Evolutionary conservation across 2,329 filamentous ascomycete species (phyloP).

Genomic region (Bretziella fagacearum): DNA sequence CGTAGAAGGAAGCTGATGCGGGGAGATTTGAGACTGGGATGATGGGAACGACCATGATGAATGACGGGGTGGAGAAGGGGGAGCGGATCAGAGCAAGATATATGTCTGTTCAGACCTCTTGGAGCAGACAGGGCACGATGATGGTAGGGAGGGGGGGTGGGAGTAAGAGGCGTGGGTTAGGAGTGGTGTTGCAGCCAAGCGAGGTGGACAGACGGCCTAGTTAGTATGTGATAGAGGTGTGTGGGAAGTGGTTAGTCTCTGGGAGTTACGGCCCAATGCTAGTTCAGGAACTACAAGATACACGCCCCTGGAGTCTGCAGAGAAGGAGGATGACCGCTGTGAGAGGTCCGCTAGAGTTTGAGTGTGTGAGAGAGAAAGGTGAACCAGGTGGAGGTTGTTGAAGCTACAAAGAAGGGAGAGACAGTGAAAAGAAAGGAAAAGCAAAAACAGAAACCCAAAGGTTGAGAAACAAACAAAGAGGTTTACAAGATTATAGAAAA

Average conservation of each 20-base stretch:
- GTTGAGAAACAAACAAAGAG: too few species aligned
- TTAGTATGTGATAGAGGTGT: background rate
- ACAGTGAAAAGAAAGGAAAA: too few species aligned
- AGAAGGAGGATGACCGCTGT: background rate
- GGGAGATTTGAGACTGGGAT: slow-evolving; percentile 59
- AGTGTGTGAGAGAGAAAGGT: too few species aligned
- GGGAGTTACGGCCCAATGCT: background rate
- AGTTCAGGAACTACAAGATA: background rate
- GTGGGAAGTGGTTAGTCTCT: background rate
- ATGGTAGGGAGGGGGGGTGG: background rate
- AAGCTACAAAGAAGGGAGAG: too few species aligned
- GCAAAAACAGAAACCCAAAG: too few species aligned
- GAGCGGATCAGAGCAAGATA: slow-evolving; percentile 1
- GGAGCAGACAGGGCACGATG: background rate
- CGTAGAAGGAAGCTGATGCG: slow-evolving; percentile 68
- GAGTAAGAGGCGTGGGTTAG: background rate
- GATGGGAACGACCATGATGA: slow-evolving; percentile 29
- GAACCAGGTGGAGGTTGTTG: too few species aligned
- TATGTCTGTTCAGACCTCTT: background rate
- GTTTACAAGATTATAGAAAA: too few species aligned
- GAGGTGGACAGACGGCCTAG: background rate
- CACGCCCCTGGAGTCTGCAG: background rate
- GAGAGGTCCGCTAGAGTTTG: too few species aligned
- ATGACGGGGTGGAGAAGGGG: slow-evolving; percentile 12
- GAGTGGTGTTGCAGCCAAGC: background rate